Evolutionary conservation across 805 yeast species (phyloP).

Genomic region (Pichia pseudocactophila): DNA sequence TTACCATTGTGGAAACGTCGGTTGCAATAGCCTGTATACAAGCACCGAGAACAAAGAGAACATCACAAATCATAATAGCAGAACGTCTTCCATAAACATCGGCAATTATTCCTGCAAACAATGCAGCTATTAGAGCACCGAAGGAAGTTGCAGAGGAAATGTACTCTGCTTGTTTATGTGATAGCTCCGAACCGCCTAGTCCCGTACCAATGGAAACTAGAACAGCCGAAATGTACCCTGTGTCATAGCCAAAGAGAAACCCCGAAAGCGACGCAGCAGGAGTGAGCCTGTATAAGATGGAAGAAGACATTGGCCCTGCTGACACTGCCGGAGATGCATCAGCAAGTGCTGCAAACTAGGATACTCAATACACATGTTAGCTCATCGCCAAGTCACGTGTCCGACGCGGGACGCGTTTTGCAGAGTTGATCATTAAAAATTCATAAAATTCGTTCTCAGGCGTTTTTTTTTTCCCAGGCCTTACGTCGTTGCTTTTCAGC

Average conservation of each 20-base stretch:
- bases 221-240: conserved; percentile 94
- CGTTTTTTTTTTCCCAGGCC: too few relatives aligned
- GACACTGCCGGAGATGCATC: too few relatives aligned
- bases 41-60: conserved; percentile 79
- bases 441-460: too few relatives aligned
- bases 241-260: conserved; percentile 94
- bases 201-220: conserved; percentile 78
- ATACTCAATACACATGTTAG: too few relatives aligned
- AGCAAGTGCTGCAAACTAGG: too few relatives aligned
- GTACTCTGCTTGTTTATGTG: conserved; percentile 76
- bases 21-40: conserved; percentile 74
- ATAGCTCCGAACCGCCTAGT: conserved; percentile 43
- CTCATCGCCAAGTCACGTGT: too few relatives aligned
- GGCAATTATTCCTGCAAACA: conserved; percentile 73
- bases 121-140: conserved; percentile 79
- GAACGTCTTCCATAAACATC: conserved; percentile 80
- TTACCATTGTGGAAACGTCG: conserved; percentile 83
- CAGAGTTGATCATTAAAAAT: too few relatives aligned
- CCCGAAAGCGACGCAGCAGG: conserved; percentile 84
- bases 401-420: too few relatives aligned
- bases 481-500: too few relatives aligned
- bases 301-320: conserved; percentile 35
- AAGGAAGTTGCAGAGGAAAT: conserved; percentile 92
- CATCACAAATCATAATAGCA: conserved; percentile 72
- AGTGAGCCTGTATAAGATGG: conserved; percentile 59